phyloP scores from a whole-genome alignment of 2,329 filamentous ascomycete species.

The Sclerotinia minor region DNA sequence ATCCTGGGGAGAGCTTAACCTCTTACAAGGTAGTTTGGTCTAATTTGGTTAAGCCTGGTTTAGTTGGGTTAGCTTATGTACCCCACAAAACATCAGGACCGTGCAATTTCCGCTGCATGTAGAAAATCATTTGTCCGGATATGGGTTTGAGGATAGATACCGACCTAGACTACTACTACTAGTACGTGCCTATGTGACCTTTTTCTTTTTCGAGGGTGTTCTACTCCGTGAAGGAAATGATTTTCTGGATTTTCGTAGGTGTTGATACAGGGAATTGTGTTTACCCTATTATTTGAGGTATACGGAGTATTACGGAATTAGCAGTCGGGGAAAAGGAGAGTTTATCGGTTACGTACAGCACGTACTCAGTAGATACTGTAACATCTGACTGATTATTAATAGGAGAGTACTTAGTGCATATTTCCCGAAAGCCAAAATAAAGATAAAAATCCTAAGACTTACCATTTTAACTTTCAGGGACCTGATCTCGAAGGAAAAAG shows the following conservation, averaged over 20 bases:
- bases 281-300: background rate
- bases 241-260: background rate
- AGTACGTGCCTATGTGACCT: background rate
- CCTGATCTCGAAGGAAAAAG: too few species aligned
- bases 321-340: background rate
- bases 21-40: too few species aligned
- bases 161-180: too few species aligned
- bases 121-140: background rate
- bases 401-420: background rate
- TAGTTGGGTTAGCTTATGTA: background rate
- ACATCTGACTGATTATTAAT: too few species aligned
- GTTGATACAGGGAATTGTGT: background rate
- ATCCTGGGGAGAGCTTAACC: background rate
- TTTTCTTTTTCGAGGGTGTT: background rate
- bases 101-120: background rate
- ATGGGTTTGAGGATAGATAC: background rate
- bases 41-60: too few species aligned
- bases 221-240: background rate
- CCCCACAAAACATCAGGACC: conserved; percentile 1
- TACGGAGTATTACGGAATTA: background rate
- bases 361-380: too few species aligned
- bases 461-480: background rate
- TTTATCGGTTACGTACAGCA: too few species aligned
- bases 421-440: too few species aligned
- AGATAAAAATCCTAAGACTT: too few species aligned